phyloP scores from a whole-genome alignment of 2,329 filamentous ascomycete genomes.

The Drechslerella dactyloides region DNA sequence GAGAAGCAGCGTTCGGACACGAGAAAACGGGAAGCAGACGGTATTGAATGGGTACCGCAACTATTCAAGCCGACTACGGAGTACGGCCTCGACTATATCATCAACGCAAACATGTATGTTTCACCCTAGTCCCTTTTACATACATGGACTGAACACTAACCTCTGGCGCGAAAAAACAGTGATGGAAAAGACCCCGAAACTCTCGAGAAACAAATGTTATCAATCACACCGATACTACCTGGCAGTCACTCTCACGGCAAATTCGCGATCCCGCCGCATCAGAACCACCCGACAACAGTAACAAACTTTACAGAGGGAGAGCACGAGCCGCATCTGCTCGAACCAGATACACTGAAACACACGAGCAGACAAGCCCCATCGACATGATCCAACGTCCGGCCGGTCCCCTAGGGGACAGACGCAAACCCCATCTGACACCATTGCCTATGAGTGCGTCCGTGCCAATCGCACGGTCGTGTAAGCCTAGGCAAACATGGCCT shows the following conservation, averaged over 20 bases:
- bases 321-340: background rate
- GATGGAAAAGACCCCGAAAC: slow-evolving; percentile 71
- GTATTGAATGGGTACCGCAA: slow-evolving; percentile 83
- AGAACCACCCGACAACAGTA: slow-evolving; percentile 46
- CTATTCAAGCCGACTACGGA: slow-evolving; percentile 81
- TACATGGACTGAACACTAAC: background rate
- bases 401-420: too few relatives aligned
- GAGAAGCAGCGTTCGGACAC: slow-evolving; percentile 90
- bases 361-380: slow-evolving; percentile 4
- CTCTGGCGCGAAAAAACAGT: slow-evolving; percentile 57
- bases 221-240: slow-evolving; percentile 81
- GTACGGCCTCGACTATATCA: slow-evolving; percentile 92
- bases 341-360: slow-evolving; percentile 19
- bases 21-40: slow-evolving; percentile 75
- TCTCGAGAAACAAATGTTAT: slow-evolving; percentile 80
- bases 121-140: slow-evolving; percentile 6
- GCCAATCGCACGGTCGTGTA: too few relatives aligned
- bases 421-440: too few relatives aligned
- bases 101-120: slow-evolving; percentile 82
- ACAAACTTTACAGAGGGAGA: slow-evolving; percentile 24
- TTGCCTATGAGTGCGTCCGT: too few relatives aligned
- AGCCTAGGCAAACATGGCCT: too few relatives aligned
- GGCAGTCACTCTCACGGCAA: slow-evolving; percentile 69
- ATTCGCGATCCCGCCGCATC: slow-evolving; percentile 66
- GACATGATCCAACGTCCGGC: slow-evolving; percentile 23